Evolutionary conservation across 106 monocot genomes (phyloP).

Genomic region (Chionographis japonica): DNA sequence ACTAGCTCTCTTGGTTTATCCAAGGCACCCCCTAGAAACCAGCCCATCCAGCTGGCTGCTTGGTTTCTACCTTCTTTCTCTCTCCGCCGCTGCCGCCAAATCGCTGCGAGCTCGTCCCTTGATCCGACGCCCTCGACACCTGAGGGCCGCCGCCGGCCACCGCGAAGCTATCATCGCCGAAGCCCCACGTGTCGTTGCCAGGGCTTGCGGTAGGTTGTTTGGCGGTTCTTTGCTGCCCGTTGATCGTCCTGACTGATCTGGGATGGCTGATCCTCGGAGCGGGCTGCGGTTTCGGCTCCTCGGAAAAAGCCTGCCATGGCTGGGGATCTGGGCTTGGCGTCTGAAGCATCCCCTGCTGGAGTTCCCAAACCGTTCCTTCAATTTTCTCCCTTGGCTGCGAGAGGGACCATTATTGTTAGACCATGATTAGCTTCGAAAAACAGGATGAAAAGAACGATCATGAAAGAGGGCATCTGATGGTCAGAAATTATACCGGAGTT

Average conservation of each 20-base stretch:
- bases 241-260: slow-evolving; percentile 66
- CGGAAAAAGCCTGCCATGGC: slow-evolving; percentile 69
- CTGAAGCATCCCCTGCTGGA: slow-evolving; percentile 47
- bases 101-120: slow-evolving; percentile 34
- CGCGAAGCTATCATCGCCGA: slow-evolving; percentile 54
- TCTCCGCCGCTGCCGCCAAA: slow-evolving; percentile 6
- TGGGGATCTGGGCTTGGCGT: slow-evolving; percentile 36
- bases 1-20: too few species aligned
- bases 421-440: too few species aligned
- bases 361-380: slow-evolving; percentile 64
- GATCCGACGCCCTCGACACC: slow-evolving; percentile 11
- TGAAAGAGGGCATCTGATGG: not conserved
- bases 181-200: slow-evolving; percentile 41
- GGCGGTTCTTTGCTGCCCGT: slow-evolving; percentile 22
- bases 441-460: not conserved
- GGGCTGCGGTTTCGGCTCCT: slow-evolving; percentile 35
- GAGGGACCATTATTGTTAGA: too few species aligned
- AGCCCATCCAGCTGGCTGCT: slow-evolving; percentile 86
- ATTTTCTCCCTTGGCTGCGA: slow-evolving; percentile 77
- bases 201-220: slow-evolving; percentile 4
- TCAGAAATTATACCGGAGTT: slow-evolving; percentile 33
- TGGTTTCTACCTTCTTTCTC: slow-evolving; percentile 32
- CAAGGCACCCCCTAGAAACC: too few species aligned
- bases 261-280: slow-evolving; percentile 25
- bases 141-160: slow-evolving; percentile 27